Percentiles rank a stretch among this genome's conserved stretches.
Conservation (phyloP, 176 grass and related monocot genomes). For the Sorghum bicolor region Sorghum_bicolor_NCBIv3 NC_012874.2:13422001-13422500, state of each 20-base stretch:
- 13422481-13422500: not conserved
- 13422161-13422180: not conserved
- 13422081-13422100: not conserved
- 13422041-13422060: not conserved
- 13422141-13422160: not conserved
- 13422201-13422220: not conserved
- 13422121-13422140: not conserved
- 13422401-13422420: not conserved
- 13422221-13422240: not conserved
- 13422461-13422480: not conserved
- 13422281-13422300: too few species aligned
- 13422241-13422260: not conserved
- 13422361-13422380: not conserved
- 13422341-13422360: not conserved
- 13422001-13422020: not conserved
- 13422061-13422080: too few species aligned
- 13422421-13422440: not conserved
- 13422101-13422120: not conserved
- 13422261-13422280: not conserved
- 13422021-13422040: not conserved
- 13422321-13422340: not conserved
- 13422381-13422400: not conserved
- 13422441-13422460: not conserved
- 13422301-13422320: too few species aligned
- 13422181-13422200: not conserved